These are phyloP conservation scores for Rhizopus sp. DNA, from an alignment of 371 early-diverging fungal species.

Conservation along the genomic window DNA sequence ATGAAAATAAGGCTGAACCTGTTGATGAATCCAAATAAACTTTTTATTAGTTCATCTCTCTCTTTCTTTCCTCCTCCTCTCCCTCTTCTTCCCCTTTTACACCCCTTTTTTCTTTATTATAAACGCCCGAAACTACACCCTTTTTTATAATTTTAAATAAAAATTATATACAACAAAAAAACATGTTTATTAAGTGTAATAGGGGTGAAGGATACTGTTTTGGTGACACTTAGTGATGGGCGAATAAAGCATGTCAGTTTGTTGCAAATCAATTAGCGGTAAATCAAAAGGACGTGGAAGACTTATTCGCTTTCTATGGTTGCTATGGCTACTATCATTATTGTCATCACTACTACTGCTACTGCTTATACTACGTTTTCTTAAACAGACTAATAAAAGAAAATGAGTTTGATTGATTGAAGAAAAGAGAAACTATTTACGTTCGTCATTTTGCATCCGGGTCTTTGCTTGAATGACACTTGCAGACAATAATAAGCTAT, in stretches of 20 bases:
- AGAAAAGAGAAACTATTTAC: neutral
- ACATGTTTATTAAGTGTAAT: neutral
- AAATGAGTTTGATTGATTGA: neutral
- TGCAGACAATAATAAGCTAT: neutral
- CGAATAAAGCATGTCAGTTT: neutral
- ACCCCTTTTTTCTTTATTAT: neutral
- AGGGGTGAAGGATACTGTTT: neutral
- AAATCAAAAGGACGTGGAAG: slow-evolving; percentile 1
- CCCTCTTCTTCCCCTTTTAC: slow-evolving; percentile 2
- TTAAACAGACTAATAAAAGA: neutral
- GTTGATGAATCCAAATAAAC: slow-evolving; percentile 30
- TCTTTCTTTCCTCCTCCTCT: slow-evolving; percentile 1
- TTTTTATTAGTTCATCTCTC: neutral
- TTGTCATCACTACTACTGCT: neutral
- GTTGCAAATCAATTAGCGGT: neutral
- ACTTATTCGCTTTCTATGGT: neutral
- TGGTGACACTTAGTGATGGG: neutral
- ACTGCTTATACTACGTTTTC: neutral
- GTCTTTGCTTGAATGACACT: neutral
- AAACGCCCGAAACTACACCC: slow-evolving; percentile 4
- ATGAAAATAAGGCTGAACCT: slow-evolving; percentile 26
- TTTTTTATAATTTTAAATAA: slow-evolving; percentile 8
- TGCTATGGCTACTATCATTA: neutral
- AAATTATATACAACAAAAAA: slow-evolving; percentile 5
- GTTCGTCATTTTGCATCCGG: neutral